Evolutionary conservation across 257 asterid species (phyloP), one percentile per base, ranked within the genome.

Genomic region (Przewalskia tangutica): DNA sequence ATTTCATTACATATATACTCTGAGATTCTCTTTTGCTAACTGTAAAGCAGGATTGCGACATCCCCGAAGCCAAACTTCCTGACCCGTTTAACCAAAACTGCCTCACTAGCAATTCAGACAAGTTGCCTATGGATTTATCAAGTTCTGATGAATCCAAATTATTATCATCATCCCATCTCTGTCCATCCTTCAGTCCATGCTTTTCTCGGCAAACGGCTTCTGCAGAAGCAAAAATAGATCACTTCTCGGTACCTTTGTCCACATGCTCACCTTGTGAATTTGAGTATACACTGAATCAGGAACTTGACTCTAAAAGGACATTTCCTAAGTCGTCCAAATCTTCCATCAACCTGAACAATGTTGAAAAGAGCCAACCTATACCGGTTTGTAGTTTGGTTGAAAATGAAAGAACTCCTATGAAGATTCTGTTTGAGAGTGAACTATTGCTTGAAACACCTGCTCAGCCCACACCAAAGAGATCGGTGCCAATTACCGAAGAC

Each of bases 61-160:
- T 95, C 81, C 98, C 98, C 77, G 97, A 91, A 92, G 95, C 98
- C 68, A 80, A 65, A 82, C 86, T 95, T 36, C 98, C 97, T 18
- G 91, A 85, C 70, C 97, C 95, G 62, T 91, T 87, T 75, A 83
- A 82, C 91, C 84, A 82, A 82, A 85, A 81, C 79, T 82, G 36
- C 65, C 80, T 88, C 79, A 23, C 84, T 46, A 54, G 82, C 36
- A 66, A 84, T 62, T 84, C 80, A 77, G 86, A 86, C 78, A 80
- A 82, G 63, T 63, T 82, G 67, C 75, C 88, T n/a, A 59, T 82
- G 65, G 82, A 82, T 51, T 82, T 76, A 81, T 84, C 89, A 76
- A 54, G 84, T 73, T 75, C 87, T 62, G 59, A 16, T 76, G 93
- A 88, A 86, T 82, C 85, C 5, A 87, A 86, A 56, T 53, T 40